Evolutionary conservation across 768 basidiomycete species (phyloP).

Genomic region (Leccinum obscurum): DNA sequence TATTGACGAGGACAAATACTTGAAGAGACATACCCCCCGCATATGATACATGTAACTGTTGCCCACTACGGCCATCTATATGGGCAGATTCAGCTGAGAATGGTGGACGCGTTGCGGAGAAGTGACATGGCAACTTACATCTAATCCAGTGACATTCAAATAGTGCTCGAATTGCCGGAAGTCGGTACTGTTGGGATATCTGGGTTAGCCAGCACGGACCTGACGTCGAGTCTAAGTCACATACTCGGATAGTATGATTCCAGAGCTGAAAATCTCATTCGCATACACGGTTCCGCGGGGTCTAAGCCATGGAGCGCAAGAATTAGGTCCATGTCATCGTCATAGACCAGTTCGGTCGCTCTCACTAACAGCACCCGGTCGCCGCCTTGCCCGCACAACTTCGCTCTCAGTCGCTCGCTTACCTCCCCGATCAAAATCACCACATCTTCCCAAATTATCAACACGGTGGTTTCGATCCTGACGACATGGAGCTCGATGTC

Average conservation of each 20-base stretch:
- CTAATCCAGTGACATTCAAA: constrained; percentile 86
- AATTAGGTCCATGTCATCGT: too few species aligned
- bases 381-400: too few species aligned
- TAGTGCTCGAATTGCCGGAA: constrained; percentile 94
- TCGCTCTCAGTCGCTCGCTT: too few species aligned
- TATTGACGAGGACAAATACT: not conserved
- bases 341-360: too few species aligned
- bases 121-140: constrained; percentile 51
- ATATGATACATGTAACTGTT: constrained; percentile 96
- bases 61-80: constrained; percentile 85
- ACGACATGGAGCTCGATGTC: too few species aligned
- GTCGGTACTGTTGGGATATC: constrained; percentile 65
- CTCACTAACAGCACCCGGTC: too few species aligned
- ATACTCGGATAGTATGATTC: constrained; percentile 87
- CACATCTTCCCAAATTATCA: too few species aligned
- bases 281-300: constrained; percentile 90
- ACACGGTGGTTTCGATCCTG: too few species aligned
- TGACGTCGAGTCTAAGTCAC: constrained; percentile 13
- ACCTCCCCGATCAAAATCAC: too few species aligned
- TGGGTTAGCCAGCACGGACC: constrained; percentile 13
- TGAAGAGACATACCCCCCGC: constrained; percentile 57
- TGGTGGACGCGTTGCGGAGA: not conserved
- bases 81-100: constrained; percentile 2
- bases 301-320: constrained; percentile 33
- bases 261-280: constrained; percentile 90